Evolutionary conservation across 371 early-diverging fungal species (phyloP).

Genomic region (Actinomortierella wolfii): DNA sequence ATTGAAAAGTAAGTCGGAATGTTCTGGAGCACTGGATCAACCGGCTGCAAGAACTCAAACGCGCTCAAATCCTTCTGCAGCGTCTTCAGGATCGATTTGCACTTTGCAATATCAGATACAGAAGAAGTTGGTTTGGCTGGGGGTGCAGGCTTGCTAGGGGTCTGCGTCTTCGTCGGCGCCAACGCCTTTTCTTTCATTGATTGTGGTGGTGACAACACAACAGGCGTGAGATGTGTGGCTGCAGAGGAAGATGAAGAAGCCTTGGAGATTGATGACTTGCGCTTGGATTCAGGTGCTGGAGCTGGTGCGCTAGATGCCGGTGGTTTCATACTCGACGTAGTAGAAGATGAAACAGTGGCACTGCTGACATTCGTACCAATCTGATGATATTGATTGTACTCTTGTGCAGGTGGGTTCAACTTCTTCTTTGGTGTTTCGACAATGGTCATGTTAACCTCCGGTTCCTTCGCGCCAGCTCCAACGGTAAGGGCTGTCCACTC

Average conservation of each 20-base stretch:
- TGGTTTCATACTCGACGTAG: neutral
- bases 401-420: neutral
- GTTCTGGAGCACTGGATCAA: slow-evolving; percentile 69
- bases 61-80: slow-evolving; percentile 28
- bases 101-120: slow-evolving; percentile 23
- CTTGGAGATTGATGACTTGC: slow-evolving; percentile 1
- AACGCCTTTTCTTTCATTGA: neutral
- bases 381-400: neutral
- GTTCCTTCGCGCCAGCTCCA: slow-evolving; percentile 24
- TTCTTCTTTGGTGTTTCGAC: slow-evolving; percentile 49
- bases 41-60: slow-evolving; percentile 46
- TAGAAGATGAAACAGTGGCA: neutral
- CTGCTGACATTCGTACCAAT: neutral
- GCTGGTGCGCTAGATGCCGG: neutral
- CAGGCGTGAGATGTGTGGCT: neutral
- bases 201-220: no score
- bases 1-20: slow-evolving; percentile 82
- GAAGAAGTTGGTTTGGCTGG: slow-evolving; percentile 11
- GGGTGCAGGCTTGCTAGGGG: neutral
- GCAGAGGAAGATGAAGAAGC: neutral
- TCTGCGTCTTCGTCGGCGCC: slow-evolving; percentile 8
- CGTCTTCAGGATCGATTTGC: slow-evolving; percentile 28
- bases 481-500: slow-evolving; percentile 42
- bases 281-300: neutral
- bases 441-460: slow-evolving; percentile 52